These are phyloP conservation scores for Wakefieldia striispora DNA, from an alignment of 768 basidiomycete genomes.

Conservation along the genomic window DNA sequence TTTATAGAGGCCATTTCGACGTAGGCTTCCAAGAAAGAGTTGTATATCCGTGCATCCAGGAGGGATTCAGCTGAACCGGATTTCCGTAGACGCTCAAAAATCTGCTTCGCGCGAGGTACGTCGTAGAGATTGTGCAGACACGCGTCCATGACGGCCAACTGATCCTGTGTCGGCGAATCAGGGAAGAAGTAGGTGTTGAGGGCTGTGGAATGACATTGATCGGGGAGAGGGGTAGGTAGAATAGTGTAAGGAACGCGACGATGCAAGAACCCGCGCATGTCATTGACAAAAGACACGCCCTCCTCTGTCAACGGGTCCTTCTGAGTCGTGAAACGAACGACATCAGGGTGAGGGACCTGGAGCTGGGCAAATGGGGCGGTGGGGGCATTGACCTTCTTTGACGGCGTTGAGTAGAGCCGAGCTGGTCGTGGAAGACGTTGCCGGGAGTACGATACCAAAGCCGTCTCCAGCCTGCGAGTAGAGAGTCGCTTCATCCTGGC, in stretches of 20 bases:
- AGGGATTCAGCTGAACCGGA: conserved; percentile 43
- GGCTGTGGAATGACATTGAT: conserved; percentile 35
- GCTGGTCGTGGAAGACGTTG: conserved; percentile 68
- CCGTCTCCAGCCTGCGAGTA: conserved; percentile 32
- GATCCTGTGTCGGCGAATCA: conserved; percentile 65
- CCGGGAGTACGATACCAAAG: conserved; percentile 58
- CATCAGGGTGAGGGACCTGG: conserved; percentile 36
- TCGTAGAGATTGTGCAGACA: conserved; percentile 77
- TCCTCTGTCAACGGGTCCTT: conserved; percentile 22
- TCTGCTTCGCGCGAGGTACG: conserved; percentile 68
- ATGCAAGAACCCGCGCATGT: conserved; percentile 52
- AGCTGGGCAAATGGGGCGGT: conserved; percentile 44
- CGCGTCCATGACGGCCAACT: conserved; percentile 76
- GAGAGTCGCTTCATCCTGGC: conserved; percentile 31
- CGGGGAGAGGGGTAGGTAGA: conserved; percentile 65
- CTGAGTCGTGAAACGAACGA: conserved; percentile 35
- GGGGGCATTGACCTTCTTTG: conserved; percentile 53
- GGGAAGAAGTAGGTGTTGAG: conserved; percentile 55
- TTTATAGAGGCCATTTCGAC: conserved; percentile 52
- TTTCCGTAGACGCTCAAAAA: conserved; percentile 65
- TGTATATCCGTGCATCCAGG: conserved; percentile 50
- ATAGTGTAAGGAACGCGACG: conserved; percentile 51
- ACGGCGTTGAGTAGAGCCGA: conserved; percentile 67
- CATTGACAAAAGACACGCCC: conserved; percentile 20
- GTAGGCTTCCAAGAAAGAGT: conserved; percentile 66